phyloP scores from a whole-genome alignment of 345 rosid species.

The Nephelium lappaceum region DNA sequence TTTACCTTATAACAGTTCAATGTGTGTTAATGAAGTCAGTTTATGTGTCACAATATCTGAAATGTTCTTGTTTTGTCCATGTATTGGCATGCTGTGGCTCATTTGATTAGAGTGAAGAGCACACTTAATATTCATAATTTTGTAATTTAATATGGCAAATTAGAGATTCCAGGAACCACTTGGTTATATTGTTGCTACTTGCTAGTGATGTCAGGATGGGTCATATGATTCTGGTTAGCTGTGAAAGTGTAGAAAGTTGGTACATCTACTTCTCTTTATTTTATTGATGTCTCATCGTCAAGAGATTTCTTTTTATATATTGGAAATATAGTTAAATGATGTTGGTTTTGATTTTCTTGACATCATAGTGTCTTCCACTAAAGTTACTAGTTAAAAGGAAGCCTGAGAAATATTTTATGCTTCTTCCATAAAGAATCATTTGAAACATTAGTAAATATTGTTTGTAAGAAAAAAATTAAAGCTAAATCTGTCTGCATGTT shows the following conservation, averaged over 20 bases:
- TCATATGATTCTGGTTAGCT: neutral
- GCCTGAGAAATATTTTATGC: neutral
- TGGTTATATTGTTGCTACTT: neutral
- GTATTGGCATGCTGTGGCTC: neutral
- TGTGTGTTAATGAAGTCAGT: neutral
- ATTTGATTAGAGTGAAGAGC: constrained; percentile 3
- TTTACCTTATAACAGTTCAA: neutral
- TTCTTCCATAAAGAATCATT: neutral
- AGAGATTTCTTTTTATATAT: neutral
- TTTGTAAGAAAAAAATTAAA: neutral
- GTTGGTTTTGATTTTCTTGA: neutral
- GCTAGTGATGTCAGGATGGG: neutral
- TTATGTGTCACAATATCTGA: neutral
- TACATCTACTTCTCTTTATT: neutral
- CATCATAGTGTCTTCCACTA: neutral
- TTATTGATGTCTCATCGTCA: neutral
- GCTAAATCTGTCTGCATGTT: neutral
- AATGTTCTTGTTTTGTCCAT: neutral
- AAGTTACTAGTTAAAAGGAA: neutral
- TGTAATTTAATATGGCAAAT: constrained; percentile 4
- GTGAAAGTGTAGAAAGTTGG: constrained; percentile 1
- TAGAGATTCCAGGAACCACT: constrained; percentile 6
- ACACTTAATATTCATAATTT: neutral
- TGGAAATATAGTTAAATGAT: neutral
- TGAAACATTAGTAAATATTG: neutral